These are phyloP conservation scores for Astragalus membranaceus DNA, from an alignment of 306 rosid genomes.

Conservation along the genomic window DNA sequence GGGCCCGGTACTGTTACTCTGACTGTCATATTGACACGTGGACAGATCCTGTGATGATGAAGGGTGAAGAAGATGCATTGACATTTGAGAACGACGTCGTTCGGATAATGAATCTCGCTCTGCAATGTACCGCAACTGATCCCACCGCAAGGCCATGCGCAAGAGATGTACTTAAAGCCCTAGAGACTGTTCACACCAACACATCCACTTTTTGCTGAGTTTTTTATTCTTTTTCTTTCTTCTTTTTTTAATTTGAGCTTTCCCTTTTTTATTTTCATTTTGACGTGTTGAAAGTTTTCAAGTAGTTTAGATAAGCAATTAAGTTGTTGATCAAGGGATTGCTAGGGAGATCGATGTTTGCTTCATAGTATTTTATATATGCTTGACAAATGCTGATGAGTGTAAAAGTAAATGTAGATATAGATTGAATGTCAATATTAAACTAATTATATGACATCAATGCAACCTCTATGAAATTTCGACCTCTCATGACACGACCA, in stretches of 20 bases:
- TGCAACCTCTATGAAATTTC: not conserved
- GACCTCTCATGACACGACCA: not conserved
- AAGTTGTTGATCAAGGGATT: slow-evolving; percentile 35
- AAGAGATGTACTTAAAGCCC: slow-evolving; percentile 39
- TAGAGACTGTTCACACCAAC: slow-evolving; percentile 27
- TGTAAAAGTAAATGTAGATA: slow-evolving; percentile 58
- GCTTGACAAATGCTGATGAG: slow-evolving; percentile 40
- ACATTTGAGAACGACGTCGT: slow-evolving; percentile 47
- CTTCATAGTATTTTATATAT: slow-evolving; percentile 29
- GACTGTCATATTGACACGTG: slow-evolving; percentile 67
- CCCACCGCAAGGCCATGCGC: slow-evolving; percentile 83
- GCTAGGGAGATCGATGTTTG: slow-evolving; percentile 42
- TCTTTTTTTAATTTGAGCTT: not conserved
- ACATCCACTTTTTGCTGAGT: slow-evolving; percentile 29
- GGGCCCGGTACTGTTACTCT: slow-evolving; percentile 84
- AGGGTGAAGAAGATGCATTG: slow-evolving; percentile 40
- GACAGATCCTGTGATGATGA: slow-evolving; percentile 49
- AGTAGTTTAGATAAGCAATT: slow-evolving; percentile 22
- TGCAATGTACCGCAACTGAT: slow-evolving; percentile 67
- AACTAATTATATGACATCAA: slow-evolving; percentile 15
- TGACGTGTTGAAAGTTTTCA: slow-evolving; percentile 9
- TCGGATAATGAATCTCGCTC: slow-evolving; percentile 67
- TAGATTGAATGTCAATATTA: slow-evolving; percentile 34
- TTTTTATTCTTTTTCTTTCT: not conserved
- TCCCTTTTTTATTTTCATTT: not conserved